Evolutionary conservation across 257 asterid genomes (phyloP).

Genomic region (Scutellaria baicalensis): DNA sequence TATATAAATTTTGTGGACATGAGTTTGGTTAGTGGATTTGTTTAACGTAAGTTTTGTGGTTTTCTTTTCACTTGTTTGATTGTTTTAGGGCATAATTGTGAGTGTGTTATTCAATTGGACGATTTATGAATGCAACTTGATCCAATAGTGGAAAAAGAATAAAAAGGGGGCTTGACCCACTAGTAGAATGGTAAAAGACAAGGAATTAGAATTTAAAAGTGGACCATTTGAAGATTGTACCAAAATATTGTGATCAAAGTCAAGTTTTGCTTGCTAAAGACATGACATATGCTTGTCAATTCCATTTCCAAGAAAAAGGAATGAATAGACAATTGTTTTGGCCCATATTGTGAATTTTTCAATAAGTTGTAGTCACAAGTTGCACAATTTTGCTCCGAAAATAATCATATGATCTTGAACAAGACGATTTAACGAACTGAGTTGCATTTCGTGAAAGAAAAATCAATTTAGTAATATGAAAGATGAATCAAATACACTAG

Average conservation of each 20-base stretch:
- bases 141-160: too few species aligned
- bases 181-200: not conserved
- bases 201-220: not conserved
- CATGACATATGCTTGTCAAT: not conserved
- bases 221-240: slow-evolving; percentile 1
- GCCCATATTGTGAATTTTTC: not conserved
- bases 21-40: too few species aligned
- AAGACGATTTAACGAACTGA: too few species aligned
- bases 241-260: not conserved
- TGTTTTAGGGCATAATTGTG: too few species aligned
- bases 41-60: too few species aligned
- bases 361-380: not conserved
- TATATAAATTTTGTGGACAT: too few species aligned
- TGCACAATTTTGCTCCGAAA: not conserved
- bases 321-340: slow-evolving; percentile 10
- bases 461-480: too few species aligned
- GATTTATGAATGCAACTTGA: not conserved
- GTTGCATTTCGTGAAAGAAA: too few species aligned
- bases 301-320: not conserved
- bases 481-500: too few species aligned
- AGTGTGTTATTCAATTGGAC: too few species aligned
- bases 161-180: not conserved
- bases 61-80: too few species aligned
- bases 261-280: not conserved
- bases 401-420: too few species aligned